Conservation (phyloP, 345 rosid genomes). For the Corymbia maculata region DNA sequence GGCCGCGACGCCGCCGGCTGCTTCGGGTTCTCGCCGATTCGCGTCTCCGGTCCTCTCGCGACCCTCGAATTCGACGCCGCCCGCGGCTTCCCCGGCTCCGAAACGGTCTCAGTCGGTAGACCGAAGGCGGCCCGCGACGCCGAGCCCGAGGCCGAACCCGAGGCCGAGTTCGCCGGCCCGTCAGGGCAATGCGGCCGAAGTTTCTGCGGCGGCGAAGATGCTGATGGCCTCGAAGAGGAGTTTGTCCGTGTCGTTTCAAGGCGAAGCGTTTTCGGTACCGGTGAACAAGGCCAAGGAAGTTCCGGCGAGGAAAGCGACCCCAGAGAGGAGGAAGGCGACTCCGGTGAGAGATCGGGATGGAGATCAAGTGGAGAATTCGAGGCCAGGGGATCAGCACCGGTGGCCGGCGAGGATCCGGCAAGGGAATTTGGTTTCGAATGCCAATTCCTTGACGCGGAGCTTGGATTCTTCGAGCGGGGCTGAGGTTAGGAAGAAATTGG, state of each 20-base stretch:
- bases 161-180: constrained; percentile 19
- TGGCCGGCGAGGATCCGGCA: constrained; percentile 77
- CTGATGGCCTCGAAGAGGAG: constrained; percentile 77
- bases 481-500: constrained; percentile 17
- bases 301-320: constrained; percentile 39
- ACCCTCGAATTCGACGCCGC: constrained; percentile 24
- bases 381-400: constrained; percentile 49
- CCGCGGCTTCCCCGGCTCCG: constrained; percentile 24
- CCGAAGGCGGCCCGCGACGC: constrained; percentile 35
- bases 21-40: constrained; percentile 36
- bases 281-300: constrained; percentile 65
- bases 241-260: constrained; percentile 92
- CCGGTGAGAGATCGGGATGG: constrained; percentile 20
- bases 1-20: constrained; percentile 19
- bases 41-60: constrained; percentile 56
- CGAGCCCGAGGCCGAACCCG: neutral
- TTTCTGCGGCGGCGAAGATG: constrained; percentile 60
- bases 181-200: constrained; percentile 25
- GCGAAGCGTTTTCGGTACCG: constrained; percentile 81
- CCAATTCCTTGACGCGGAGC: constrained; percentile 38
- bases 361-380: constrained; percentile 73
- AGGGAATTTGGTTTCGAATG: constrained; percentile 22
- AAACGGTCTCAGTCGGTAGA: constrained; percentile 85
- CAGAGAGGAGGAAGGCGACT: constrained; percentile 49
- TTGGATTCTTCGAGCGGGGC: constrained; percentile 22